These are phyloP conservation scores for Curvularia spicifera DNA, from an alignment of 2,329 filamentous ascomycete genomes.

Conservation along the genomic window DNA sequence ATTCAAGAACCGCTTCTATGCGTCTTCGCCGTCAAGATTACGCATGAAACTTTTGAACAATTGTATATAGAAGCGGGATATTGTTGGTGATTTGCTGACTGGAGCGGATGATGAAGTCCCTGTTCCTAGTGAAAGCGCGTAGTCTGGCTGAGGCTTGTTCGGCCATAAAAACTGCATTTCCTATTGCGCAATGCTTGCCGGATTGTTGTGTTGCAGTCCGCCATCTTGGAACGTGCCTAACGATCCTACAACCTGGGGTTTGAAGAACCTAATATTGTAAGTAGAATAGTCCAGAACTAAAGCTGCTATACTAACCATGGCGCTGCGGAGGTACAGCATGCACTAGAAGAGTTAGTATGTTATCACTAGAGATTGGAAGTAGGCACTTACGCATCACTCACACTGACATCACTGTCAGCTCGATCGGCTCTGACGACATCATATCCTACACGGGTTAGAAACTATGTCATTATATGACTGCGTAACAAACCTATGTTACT, in stretches of 20 bases:
- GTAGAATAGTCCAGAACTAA: neutral
- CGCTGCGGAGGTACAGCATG: slow-evolving; percentile 5
- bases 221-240: slow-evolving; percentile 1
- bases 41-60: slow-evolving; percentile 6
- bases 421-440: neutral
- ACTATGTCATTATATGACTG: neutral
- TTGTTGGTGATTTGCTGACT: neutral
- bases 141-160: neutral
- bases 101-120: neutral
- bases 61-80: neutral
- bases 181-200: slow-evolving; percentile 1
- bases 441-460: neutral
- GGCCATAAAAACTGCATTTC: neutral
- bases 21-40: neutral
- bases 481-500: slow-evolving; percentile 1
- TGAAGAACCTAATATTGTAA: neutral
- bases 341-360: neutral
- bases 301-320: neutral
- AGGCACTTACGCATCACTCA: slow-evolving; percentile 1
- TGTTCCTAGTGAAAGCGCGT: slow-evolving; percentile 1
- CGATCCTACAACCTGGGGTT: neutral
- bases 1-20: neutral
- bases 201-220: slow-evolving; percentile 5
- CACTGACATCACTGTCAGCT: slow-evolving; percentile 1
- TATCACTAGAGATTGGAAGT: neutral